Percentiles rank a stretch among this genome's conserved stretches.
Conservation (phyloP, 2,329 filamentous ascomycete species). For the Orbilia ellipsospora region DNA sequence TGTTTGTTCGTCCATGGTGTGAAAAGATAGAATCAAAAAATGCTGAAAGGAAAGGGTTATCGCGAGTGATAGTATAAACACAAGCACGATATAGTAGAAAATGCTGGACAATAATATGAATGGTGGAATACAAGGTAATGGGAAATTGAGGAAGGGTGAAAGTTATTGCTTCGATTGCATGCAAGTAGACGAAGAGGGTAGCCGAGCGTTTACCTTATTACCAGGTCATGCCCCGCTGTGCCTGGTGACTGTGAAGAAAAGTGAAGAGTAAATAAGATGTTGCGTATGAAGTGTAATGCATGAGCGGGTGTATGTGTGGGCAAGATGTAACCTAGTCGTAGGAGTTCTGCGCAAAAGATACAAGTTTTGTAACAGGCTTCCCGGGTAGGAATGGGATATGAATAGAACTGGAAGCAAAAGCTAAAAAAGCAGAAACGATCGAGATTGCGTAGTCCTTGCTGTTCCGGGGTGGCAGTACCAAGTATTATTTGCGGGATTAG, state of each 20-base stretch:
- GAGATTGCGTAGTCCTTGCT: constrained; percentile 52
- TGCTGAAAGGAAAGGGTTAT: not conserved
- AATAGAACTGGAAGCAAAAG: constrained; percentile 28
- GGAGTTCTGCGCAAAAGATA: constrained; percentile 53
- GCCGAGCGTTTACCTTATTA: constrained; percentile 55
- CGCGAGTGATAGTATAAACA: constrained; percentile 3
- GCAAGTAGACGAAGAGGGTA: constrained; percentile 55
- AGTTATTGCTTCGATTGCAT: constrained; percentile 46
- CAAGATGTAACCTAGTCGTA: constrained; percentile 53
- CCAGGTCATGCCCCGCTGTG: constrained; percentile 51
- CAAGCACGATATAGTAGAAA: constrained; percentile 6
- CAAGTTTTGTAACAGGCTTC: constrained; percentile 27
- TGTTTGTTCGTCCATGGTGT: constrained; percentile 36
- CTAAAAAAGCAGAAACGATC: constrained; percentile 40
- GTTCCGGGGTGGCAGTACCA: constrained; percentile 29
- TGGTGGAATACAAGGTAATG: constrained; percentile 5
- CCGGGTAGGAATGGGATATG: constrained; percentile 21
- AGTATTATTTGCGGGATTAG: constrained; percentile 8
- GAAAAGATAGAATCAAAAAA: constrained; percentile 20
- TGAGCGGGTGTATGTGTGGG: constrained; percentile 8
- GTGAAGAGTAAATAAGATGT: not conserved
- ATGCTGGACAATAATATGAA: constrained; percentile 4
- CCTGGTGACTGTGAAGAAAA: constrained; percentile 32
- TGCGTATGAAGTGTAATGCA: constrained; percentile 12
- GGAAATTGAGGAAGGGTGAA: constrained; percentile 49